Conservation (phyloP, 2,329 filamentous ascomycete species). For the Fusarium sacchari region DNA sequence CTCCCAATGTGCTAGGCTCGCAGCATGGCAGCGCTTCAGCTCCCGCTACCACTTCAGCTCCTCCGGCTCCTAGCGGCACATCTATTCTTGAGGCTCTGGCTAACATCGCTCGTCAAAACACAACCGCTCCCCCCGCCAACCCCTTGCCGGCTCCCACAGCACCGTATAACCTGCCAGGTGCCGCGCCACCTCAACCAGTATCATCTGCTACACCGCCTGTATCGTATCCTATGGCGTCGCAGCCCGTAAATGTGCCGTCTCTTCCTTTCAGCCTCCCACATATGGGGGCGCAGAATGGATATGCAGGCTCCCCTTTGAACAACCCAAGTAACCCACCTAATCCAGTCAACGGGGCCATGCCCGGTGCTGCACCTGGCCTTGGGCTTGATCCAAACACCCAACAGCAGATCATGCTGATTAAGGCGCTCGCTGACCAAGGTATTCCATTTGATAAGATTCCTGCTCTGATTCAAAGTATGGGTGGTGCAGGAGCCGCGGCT, state of each 20-base stretch:
- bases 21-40: constrained; percentile 44
- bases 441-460: constrained; percentile 82
- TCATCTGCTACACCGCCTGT: constrained; percentile 45
- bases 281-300: constrained; percentile 50
- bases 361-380: constrained; percentile 46
- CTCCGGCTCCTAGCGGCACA: constrained; percentile 56
- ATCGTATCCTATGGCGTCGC: constrained; percentile 57
- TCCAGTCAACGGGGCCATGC: constrained; percentile 47
- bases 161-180: constrained; percentile 52
- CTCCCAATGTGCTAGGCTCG: constrained; percentile 56
- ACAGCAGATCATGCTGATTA: constrained; percentile 78
- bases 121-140: constrained; percentile 57
- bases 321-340: constrained; percentile 45
- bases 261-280: constrained; percentile 54
- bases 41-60: constrained; percentile 36
- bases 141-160: constrained; percentile 55
- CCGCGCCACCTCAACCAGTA: constrained; percentile 47
- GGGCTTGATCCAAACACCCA: constrained; percentile 67
- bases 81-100: constrained; percentile 83
- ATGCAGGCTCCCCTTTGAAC: constrained; percentile 41
- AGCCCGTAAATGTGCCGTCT: constrained; percentile 69
- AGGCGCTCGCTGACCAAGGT: constrained; percentile 78
- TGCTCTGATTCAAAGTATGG: constrained; percentile 64
- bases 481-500: constrained; percentile 47
- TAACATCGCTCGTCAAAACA: constrained; percentile 82